These are phyloP conservation scores for Myrica gale DNA, from an alignment of 306 rosid species.

Conservation along the genomic window DNA sequence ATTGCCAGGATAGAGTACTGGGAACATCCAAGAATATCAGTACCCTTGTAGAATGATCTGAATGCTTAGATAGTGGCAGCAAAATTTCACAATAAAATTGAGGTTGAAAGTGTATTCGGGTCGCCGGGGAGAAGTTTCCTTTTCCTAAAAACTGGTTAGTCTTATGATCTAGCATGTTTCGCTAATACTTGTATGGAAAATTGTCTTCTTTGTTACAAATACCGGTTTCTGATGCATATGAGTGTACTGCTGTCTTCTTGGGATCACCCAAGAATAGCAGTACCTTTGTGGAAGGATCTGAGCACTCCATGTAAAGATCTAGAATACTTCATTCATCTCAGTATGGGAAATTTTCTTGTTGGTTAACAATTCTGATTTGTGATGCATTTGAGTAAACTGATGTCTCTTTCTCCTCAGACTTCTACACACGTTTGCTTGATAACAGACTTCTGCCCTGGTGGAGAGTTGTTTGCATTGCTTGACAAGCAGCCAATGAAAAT, in stretches of 20 bases:
- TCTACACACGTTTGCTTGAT: constrained; percentile 88
- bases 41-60: background rate
- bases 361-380: background rate
- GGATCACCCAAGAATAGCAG: too few relatives aligned
- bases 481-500: constrained; percentile 91
- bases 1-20: background rate
- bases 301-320: too few relatives aligned
- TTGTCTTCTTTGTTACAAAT: background rate
- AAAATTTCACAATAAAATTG: background rate
- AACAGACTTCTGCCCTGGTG: constrained; percentile 85
- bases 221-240: background rate
- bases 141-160: background rate
- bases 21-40: background rate
- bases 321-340: background rate
- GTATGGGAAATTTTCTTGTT: background rate
- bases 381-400: constrained; percentile 21
- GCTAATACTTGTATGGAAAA: background rate
- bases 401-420: constrained; percentile 53
- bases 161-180: background rate
- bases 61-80: background rate
- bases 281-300: too few relatives aligned
- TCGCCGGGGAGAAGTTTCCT: background rate
- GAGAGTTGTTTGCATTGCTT: constrained; percentile 89
- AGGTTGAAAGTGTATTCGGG: background rate
- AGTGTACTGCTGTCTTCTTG: constrained; percentile 23